Conservation (phyloP, 1,284 basidiomycete species). For the Mrakiaceae sp. region DNA sequence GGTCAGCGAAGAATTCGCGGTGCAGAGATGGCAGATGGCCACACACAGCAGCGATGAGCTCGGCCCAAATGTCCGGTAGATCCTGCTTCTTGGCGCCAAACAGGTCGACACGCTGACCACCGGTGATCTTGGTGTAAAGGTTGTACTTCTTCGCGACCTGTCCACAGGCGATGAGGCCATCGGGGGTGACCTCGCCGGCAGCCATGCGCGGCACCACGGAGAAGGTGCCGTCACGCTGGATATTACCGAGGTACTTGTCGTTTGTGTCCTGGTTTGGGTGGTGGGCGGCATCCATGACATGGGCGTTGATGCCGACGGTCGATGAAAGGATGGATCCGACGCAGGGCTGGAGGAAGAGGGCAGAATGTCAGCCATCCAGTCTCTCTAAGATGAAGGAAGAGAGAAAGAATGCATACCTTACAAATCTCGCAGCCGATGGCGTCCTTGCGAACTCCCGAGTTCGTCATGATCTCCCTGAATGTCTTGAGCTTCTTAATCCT, state of each 20-base stretch:
- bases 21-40: not conserved
- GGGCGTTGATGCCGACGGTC: slow-evolving; percentile 44
- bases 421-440: slow-evolving; percentile 61
- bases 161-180: slow-evolving; percentile 56
- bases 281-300: slow-evolving; percentile 52
- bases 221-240: slow-evolving; percentile 63
- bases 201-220: slow-evolving; percentile 60
- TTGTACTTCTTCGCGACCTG: slow-evolving; percentile 56
- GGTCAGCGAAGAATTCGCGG: not conserved
- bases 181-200: slow-evolving; percentile 50
- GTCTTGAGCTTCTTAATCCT: slow-evolving; percentile 52
- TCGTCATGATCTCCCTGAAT: slow-evolving; percentile 47
- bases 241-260: slow-evolving; percentile 55
- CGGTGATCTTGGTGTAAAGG: slow-evolving; percentile 59
- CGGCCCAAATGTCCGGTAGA: slow-evolving; percentile 64
- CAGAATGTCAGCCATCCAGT: not conserved
- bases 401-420: slow-evolving; percentile 31
- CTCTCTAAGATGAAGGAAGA: not conserved
- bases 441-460: slow-evolving; percentile 42
- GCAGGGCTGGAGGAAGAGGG: slow-evolving; percentile 36
- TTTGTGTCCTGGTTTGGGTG: slow-evolving; percentile 48
- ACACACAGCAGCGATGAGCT: slow-evolving; percentile 42
- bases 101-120: slow-evolving; percentile 55
- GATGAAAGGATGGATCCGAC: slow-evolving; percentile 58
- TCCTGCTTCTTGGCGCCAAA: slow-evolving; percentile 65